Evolutionary conservation across 805 yeast species (phyloP), one percentile per base, ranked within the genome.

Genomic region (Barnettozyma populi): DNA sequence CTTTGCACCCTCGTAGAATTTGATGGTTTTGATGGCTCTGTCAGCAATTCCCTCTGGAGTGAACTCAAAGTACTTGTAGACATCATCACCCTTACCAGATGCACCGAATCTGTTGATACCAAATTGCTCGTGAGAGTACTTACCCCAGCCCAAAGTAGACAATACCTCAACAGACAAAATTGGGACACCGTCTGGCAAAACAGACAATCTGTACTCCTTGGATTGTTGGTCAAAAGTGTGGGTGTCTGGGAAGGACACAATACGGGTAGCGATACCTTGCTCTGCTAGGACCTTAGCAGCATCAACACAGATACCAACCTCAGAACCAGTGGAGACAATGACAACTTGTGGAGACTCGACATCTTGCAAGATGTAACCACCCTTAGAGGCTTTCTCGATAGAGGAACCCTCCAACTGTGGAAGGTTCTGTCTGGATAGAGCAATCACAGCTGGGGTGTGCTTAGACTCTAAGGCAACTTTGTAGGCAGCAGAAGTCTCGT

Each of bases 41-140:
- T 79, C 74, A 62, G 95, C 92, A 69, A 94, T 76, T 57, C 96
- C 97, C 68, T 88, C 97, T 54, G 92, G 84, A 48, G 95, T 90
- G 78, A 94, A 94, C 57, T 79, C 96, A 61, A 92, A 87, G 75
- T 64, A 73, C 71, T 87, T 80, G 84, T 82, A 94, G 53, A 92
- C 78, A 54, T 86, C 88, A 50, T 72, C 70, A 65, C 84, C 94
- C 69, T 87, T 86, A 68, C 96, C 99, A 52, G 97, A 90, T 53
- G 90, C 94, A 79, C 99, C 99, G 67, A 94, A 94, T 75, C 88
- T 82, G 80, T 89, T 82, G 65, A 94, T 77, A 73, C 97, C 97
- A 63, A 92, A 88, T 71, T 90, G 95, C 76, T 86, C 95, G 75
- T 94, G 99, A 51, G 97, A 80, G 77, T 90, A 94, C 72, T 83